Base-by-base conservation (phyloP, 305 asterid genomes). In the Fraxinus angustifolia region DNA sequence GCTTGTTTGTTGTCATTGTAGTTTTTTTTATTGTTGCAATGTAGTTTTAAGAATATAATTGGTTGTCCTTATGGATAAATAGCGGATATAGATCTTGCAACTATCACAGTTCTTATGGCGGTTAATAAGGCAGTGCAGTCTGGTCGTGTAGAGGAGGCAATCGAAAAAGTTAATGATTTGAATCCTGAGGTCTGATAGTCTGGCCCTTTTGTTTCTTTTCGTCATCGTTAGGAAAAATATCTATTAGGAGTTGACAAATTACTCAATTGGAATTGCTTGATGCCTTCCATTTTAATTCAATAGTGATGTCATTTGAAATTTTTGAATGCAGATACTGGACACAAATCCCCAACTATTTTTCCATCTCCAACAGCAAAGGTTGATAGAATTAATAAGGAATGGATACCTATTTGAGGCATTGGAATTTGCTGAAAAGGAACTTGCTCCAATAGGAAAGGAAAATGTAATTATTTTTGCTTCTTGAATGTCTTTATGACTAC, bases 361-460 rank as follows among this genome's bases (percentile, higher is more conserved):
- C 53, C 53, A 42, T 42, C 53, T 42, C 53, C 53, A 42, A 42
- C 53, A 42, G 53, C 53, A 42, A 42, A 42, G 53, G 16, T 42
- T 42, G 53, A 42, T 42, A 42, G 53, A 42, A 11, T 42, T 42
- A 42, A 42, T 95, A 73, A 86, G 98, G 76, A 88, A 92, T 80
- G 97, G 97, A 31, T 92, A 91, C 90, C 87, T 95, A 8, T 93
- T 88, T 77, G 97, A 93, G 83, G 98, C 98, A 85, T 84, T 95
- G 88, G 97, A 92, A 85, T 93, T 95, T 90, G 97, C 98, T 84
- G 97, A 92, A 84, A 95, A 95, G 88, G 98, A 95, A 88, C 98
- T 92, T 72, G 97, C 98, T 88, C 98, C 98, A 33, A 91, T 96
- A 82, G 98, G 97, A 74, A 98, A 95, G 87, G 97, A 95, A 91